Conservation (phyloP, 352 stramenopile species). For the Pythium oligandrum region DNA sequence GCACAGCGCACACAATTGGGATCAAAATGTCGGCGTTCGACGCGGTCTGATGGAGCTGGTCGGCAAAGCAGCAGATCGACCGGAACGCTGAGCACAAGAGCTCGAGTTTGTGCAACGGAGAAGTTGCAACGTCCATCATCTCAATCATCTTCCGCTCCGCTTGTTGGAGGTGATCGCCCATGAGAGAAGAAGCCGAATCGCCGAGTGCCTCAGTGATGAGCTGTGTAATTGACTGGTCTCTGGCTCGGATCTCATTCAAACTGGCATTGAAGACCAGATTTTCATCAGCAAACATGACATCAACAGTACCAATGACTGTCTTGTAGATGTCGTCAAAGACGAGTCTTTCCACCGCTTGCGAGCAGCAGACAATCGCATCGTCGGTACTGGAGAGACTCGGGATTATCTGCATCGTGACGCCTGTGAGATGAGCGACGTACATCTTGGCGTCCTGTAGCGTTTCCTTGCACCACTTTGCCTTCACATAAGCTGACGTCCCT, state of each 20-base stretch:
- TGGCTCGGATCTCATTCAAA: slow-evolving; percentile 33
- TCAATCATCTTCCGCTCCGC: slow-evolving; percentile 32
- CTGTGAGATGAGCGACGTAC: slow-evolving; percentile 55
- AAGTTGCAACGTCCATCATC: slow-evolving; percentile 45
- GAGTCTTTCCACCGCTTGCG: slow-evolving; percentile 53
- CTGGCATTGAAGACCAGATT: slow-evolving; percentile 43
- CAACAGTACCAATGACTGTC: slow-evolving; percentile 51
- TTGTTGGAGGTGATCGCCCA: slow-evolving; percentile 30
- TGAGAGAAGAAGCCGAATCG: slow-evolving; percentile 12
- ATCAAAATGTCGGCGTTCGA: slow-evolving; percentile 72
- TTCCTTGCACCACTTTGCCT: too few relatives aligned
- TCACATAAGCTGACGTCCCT: too few relatives aligned
- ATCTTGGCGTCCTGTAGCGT: slow-evolving; percentile 59
- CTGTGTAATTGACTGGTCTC: too few relatives aligned
- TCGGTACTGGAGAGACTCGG: slow-evolving; percentile 51
- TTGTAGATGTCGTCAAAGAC: slow-evolving; percentile 65
- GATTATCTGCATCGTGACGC: slow-evolving; percentile 56
- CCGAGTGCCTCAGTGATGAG: background rate
- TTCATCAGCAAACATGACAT: slow-evolving; percentile 34
- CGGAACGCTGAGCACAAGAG: slow-evolving; percentile 57
- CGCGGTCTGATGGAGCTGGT: slow-evolving; percentile 51
- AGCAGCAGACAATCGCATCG: slow-evolving; percentile 38
- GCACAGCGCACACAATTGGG: slow-evolving; percentile 55
- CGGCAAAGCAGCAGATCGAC: slow-evolving; percentile 58
- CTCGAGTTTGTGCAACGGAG: slow-evolving; percentile 59